Evolutionary conservation across 1,139 yeast species (phyloP), one percentile per base, ranked within the genome.

Genomic region (Taphrina confusa): DNA sequence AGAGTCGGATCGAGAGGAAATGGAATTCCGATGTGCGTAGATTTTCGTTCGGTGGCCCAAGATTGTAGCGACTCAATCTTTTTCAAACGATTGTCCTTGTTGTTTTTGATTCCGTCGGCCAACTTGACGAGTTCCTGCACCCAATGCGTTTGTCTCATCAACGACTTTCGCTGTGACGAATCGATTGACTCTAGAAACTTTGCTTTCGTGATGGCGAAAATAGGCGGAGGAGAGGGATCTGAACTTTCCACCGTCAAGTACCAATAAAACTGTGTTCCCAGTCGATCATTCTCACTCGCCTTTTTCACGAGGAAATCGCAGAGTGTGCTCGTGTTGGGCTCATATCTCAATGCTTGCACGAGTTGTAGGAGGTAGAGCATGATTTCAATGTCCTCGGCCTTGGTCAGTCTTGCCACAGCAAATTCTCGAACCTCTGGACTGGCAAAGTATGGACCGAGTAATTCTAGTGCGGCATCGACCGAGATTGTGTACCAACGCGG

Each of bases 271-370:
- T 56, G 56, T 12, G 36, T 36, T 23, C 54, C 58, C 4, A 39
- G 25, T 11, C 52, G 44, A 28, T 39, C 54, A 25, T 56, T 56
- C 23, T 28, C 36, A 6, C 42, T 22, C 4, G 49, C 50, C 11
- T 46, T 45, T 16, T 34, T 25, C 18, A 54, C 20, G 30, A 54
- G 33, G 25, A 54, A 39, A 1, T 34, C 25, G 27, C 58, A 42
- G 3, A 54, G 45, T 3, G 58, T 18, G 14, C 54, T 37, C n/a
- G 34, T 31, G 50, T 57, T 50, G 62, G 67, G 61, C 66, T 85
- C 98, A 70, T 88, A 89, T 65, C 89, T 85, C 51, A 94, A 79
- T 0, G 97, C 96, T 70, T 91, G 97, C 0, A 94, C 97, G 14
- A 94, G 76, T 71, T 94, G 98, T 62, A 94, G 78, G 64, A 94